Conservation (phyloP, 2,329 filamentous ascomycete genomes). For the Ambrosiella xylebori region DNA sequence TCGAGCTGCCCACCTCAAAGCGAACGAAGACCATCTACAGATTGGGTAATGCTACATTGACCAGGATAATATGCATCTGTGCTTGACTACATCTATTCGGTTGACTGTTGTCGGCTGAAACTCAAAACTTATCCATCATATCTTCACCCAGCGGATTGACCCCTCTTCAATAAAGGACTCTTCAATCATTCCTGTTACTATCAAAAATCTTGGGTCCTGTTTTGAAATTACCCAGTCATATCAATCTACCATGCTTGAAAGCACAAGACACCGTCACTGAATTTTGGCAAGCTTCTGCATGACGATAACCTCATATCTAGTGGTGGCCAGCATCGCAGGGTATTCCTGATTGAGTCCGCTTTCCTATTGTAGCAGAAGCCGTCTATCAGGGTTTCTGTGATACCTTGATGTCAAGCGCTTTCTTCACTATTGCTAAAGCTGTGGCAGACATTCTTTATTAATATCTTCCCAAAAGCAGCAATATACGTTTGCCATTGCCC, state of each 20-base stretch:
- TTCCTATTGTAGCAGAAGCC: not conserved
- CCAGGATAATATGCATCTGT: not conserved
- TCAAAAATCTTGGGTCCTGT: too few species aligned
- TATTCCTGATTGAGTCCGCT: not conserved
- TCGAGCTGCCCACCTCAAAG: not conserved
- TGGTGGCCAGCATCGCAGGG: not conserved
- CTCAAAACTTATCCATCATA: not conserved
- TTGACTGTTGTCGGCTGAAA: too few species aligned
- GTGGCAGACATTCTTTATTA: not conserved
- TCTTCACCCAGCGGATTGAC: not conserved
- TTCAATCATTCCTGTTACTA: too few species aligned
- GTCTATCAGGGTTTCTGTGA: too few species aligned
- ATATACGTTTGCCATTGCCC: not conserved
- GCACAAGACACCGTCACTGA: too few species aligned
- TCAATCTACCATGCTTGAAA: too few species aligned
- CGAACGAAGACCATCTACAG: not conserved
- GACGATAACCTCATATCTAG: too few species aligned
- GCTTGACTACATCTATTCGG: not conserved
- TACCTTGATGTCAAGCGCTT: too few species aligned
- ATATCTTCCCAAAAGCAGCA: not conserved
- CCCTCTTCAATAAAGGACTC: too few species aligned
- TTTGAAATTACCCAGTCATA: too few species aligned
- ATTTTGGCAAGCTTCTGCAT: too few species aligned
- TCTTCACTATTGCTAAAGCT: too few species aligned
- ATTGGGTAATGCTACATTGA: slow-evolving; percentile 1